phyloP scores from a whole-genome alignment of 768 basidiomycete species.

The Mycena galericulata region DNA sequence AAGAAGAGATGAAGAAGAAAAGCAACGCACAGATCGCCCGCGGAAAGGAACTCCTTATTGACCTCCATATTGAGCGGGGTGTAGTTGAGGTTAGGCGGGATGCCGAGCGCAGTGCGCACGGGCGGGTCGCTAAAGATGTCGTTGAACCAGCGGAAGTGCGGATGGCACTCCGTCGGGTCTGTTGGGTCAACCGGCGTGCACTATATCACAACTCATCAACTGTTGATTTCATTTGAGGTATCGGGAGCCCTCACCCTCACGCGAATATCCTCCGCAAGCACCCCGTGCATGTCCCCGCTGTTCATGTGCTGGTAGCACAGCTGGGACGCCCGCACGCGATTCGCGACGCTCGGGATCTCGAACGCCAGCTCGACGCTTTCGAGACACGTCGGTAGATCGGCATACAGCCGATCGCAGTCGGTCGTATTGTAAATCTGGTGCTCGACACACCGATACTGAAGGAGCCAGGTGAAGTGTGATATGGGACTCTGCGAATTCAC shows the following conservation, averaged over 20 bases:
- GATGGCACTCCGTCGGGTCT: conserved; percentile 10
- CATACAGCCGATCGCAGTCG: conserved; percentile 38
- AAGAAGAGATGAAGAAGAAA: background rate
- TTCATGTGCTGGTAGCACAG: conserved; percentile 17
- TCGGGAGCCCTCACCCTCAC: conserved; percentile 24
- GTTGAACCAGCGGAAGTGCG: conserved; percentile 37
- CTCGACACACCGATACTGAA: conserved; percentile 43
- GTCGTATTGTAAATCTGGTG: conserved; percentile 43
- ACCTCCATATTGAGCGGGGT: conserved; percentile 31
- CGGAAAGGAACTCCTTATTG: conserved; percentile 24
- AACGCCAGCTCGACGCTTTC: conserved; percentile 33
- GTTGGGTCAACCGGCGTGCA: background rate
- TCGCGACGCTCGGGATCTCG: conserved; percentile 13
- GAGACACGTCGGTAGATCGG: conserved; percentile 40
- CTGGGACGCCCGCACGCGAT: conserved; percentile 20
- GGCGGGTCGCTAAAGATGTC: conserved; percentile 31
- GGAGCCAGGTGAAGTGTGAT: conserved; percentile 43
- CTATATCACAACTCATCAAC: background rate
- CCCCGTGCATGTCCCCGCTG: conserved; percentile 16
- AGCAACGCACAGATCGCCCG: conserved; percentile 36
- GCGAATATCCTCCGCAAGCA: conserved; percentile 28
- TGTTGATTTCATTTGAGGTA: background rate
- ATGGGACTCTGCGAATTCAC: conserved; percentile 38
- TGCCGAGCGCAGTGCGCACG: conserved; percentile 27
- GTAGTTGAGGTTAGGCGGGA: conserved; percentile 33